These are phyloP conservation scores for Leptographium flavum DNA, from an alignment of 2,329 filamentous ascomycete genomes.

Conservation along the genomic window DNA sequence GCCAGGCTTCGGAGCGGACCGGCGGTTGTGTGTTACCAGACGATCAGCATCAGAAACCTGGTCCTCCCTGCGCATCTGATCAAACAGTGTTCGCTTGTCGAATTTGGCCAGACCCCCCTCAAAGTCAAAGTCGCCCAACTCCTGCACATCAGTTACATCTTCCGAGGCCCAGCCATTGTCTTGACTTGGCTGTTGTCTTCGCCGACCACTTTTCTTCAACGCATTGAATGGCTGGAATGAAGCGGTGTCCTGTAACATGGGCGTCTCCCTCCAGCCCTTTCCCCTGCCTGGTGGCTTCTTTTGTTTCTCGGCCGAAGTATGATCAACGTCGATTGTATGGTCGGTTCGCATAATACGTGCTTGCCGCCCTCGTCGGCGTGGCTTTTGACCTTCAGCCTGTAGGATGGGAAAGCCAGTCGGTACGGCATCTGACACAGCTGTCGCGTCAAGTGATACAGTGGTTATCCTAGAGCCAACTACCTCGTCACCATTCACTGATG, in stretches of 20 bases:
- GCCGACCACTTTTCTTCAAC: constrained; percentile 39
- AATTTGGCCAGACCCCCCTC: constrained; percentile 82
- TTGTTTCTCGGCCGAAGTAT: constrained; percentile 12
- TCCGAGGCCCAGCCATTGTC: constrained; percentile 91
- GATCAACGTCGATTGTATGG: constrained; percentile 15
- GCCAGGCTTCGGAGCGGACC: constrained; percentile 45
- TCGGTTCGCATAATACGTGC: constrained; percentile 14
- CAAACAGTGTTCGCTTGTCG: constrained; percentile 83
- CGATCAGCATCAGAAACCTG: constrained; percentile 78
- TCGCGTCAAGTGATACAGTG: not conserved
- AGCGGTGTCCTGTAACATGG: constrained; percentile 43
- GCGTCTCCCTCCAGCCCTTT: constrained; percentile 45
- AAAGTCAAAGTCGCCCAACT: constrained; percentile 91
- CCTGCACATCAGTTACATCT: constrained; percentile 86
- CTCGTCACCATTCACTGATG: not conserved
- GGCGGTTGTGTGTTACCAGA: constrained; percentile 78
- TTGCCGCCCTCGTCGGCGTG: constrained; percentile 16
- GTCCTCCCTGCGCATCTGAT: constrained; percentile 81
- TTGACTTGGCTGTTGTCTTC: constrained; percentile 19
- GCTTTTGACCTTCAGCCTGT: not conserved
- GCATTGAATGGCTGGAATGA: constrained; percentile 50
- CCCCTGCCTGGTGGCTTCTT: constrained; percentile 20
- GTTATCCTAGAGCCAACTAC: not conserved
- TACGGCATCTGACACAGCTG: not conserved
- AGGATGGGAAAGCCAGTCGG: not conserved